Percentiles rank a stretch among this genome's conserved stretches.
These are phyloP conservation scores for Vaccinium macrocarpon DNA, from an alignment of 148 eudicot species.

Conservation along the genomic window DNA sequence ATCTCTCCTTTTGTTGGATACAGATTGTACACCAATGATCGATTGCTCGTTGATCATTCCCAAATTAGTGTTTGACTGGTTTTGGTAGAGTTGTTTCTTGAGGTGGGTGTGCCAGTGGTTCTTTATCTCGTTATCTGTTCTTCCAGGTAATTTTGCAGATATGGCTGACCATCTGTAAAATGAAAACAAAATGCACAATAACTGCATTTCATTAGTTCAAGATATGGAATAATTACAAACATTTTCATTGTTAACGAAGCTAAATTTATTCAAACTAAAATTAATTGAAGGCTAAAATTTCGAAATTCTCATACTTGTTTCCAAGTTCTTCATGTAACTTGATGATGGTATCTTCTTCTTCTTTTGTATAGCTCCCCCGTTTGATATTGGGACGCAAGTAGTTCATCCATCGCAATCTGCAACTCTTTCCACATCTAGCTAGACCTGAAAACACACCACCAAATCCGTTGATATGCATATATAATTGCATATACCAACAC, in stretches of 20 bases:
- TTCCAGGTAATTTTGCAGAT: conserved; percentile 31
- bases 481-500: no score
- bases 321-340: conserved; percentile 34
- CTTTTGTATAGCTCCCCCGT: conserved; percentile 36
- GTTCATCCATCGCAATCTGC: conserved; percentile 19
- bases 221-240: background rate
- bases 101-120: conserved; percentile 37
- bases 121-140: conserved; percentile 42
- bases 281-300: background rate
- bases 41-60: background rate
- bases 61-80: background rate
- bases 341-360: conserved; percentile 40
- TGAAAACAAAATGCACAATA: background rate
- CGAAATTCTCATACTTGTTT: conserved; percentile 30
- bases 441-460: conserved; percentile 22
- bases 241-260: no score
- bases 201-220: background rate
- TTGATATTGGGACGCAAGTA: conserved; percentile 44
- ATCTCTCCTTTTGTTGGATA: background rate
- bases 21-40: background rate
- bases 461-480: background rate
- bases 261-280: background rate
- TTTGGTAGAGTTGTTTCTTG: conserved; percentile 17
- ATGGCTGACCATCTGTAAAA: conserved; percentile 41
- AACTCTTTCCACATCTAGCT: conserved; percentile 34